Base-by-base conservation (phyloP, 164 flowering plant genomes). In the Nelumbo lutea region DNA sequence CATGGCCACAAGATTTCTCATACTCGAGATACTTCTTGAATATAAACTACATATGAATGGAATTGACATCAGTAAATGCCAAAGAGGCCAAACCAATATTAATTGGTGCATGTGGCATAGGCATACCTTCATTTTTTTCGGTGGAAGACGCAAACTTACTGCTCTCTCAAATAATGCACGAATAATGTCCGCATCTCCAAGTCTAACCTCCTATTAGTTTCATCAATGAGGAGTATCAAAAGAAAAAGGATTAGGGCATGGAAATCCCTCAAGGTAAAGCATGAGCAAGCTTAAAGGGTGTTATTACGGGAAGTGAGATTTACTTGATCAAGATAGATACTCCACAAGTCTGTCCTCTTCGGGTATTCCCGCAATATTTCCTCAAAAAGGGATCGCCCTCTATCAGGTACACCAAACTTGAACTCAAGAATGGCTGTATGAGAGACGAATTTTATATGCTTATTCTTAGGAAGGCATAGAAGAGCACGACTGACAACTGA, bases 281-380 rank as follows among this genome's bases (percentile, higher is more conserved):
- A 61, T 38, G 1, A 66, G 44, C 59, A 39, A 2, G n/a, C 48
- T 6, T 45, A 55, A 51, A 61, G 39, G 27, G 27, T 27, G 27
- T 27, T 27, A 27, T 27, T 61, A 38, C 43, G 14, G 43, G 43
- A 38, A 61, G 7, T 64, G 51, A 47, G 43, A 15, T 55, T 79
- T 82, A 91, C 98, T 68, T 92, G 97, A 79, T 95, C 97, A 51
- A 95, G 81, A 72, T 95, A 95, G 55, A 89, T 71, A 65, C 87
- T 95, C 99, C 99, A 95, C 73, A 95, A 73, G 76, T 95, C 99
- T 27, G 86, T 88, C 76, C 94, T 87, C 77, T 89, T 95, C 8
- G 99, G 99, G 68, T 87, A 87, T 74, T 90, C 94, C 64, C 86
- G 76, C 67, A 95, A 72, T 61, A 95, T 82, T 69, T 80, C 84